Evolutionary conservation across 1,139 yeast species (phyloP).

Genomic region (Sugiyamaella xylanicola): DNA sequence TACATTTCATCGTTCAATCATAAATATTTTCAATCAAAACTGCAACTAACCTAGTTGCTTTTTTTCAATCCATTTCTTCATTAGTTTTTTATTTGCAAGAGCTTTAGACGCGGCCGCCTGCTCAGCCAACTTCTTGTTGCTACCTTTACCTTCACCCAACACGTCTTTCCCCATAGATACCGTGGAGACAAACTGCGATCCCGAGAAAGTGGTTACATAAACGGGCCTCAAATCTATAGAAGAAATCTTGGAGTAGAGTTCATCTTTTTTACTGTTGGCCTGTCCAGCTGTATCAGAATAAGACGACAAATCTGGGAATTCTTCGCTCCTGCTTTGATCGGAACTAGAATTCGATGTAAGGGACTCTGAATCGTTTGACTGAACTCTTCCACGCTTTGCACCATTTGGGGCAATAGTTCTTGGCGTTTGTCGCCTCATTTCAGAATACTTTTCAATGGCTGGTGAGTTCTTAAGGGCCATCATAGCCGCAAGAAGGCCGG

Average conservation of each 20-base stretch:
- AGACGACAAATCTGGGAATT: not conserved
- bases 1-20: not conserved
- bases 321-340: not conserved
- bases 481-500: constrained; percentile 77
- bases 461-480: constrained; percentile 61
- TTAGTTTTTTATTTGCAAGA: constrained; percentile 21
- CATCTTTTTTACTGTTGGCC: constrained; percentile 50
- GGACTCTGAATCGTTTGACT: not conserved
- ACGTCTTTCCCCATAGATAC: constrained; percentile 26
- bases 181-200: constrained; percentile 18
- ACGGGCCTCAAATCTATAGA: constrained; percentile 67
- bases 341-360: not conserved
- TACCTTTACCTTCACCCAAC: constrained; percentile 30
- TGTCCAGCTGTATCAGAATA: not conserved
- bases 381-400: not conserved
- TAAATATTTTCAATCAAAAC: not conserved
- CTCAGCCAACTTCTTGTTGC: constrained; percentile 32
- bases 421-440: constrained; percentile 63
- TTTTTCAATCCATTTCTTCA: constrained; percentile 12
- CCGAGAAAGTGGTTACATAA: constrained; percentile 43
- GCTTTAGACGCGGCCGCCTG: constrained; percentile 31
- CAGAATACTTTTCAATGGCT: constrained; percentile 64
- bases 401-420: constrained; percentile 35
- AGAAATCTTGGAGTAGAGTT: constrained; percentile 78
- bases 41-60: not conserved